Evolutionary conservation across 2,329 filamentous ascomycete genomes (phyloP).

Genomic region (Aspergillus transmontanensis): DNA sequence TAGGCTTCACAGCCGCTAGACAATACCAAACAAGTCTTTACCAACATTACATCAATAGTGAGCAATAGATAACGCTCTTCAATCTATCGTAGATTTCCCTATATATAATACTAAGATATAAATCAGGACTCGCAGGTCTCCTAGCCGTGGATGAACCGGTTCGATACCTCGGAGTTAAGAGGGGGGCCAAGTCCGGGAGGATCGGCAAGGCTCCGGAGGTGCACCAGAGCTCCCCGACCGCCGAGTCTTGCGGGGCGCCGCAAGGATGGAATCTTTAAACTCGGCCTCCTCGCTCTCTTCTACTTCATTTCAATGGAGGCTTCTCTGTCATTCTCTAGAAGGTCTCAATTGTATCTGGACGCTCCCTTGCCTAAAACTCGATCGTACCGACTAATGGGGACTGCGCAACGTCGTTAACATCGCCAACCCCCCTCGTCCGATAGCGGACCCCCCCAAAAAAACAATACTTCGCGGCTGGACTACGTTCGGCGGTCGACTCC

Average conservation of each 20-base stretch:
- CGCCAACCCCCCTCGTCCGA: background rate
- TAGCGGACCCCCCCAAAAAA: conserved; percentile 5
- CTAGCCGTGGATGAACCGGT: background rate
- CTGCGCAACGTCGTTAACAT: background rate
- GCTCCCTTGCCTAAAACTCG: too few relatives aligned
- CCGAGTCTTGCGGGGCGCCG: conserved; percentile 10
- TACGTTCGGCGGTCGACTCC: background rate
- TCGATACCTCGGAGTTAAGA: background rate
- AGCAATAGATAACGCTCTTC: background rate
- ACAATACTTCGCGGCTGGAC: background rate
- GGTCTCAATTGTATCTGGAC: background rate
- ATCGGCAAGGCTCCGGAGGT: conserved; percentile 5
- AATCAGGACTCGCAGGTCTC: too few relatives aligned
- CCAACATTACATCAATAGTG: background rate
- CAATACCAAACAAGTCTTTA: background rate
- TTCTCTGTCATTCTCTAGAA: background rate
- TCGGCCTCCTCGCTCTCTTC: background rate
- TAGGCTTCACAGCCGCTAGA: background rate
- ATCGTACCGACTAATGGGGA: background rate
- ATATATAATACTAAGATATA: background rate
- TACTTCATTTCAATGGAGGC: conserved; percentile 4
- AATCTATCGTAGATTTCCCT: background rate
- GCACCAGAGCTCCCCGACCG: conserved; percentile 7
- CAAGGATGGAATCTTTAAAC: conserved; percentile 3
- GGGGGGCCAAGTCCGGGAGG: background rate